Conservation (phyloP, 306 rosid species). For the Fragaria nilgerrensis region DNA sequence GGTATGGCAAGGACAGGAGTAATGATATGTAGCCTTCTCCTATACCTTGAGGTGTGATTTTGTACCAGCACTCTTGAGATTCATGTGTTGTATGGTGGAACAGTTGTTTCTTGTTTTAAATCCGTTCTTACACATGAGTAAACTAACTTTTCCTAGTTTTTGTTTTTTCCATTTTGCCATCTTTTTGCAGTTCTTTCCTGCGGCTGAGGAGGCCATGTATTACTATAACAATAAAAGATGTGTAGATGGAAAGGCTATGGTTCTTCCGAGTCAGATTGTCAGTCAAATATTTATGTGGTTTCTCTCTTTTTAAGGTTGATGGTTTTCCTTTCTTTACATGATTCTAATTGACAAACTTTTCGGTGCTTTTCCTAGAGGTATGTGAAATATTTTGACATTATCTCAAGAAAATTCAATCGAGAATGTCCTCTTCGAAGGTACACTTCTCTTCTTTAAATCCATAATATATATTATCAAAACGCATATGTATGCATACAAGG, state of each 20-base stretch:
- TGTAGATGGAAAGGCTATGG: constrained; percentile 83
- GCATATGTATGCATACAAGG: background rate
- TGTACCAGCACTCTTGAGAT: constrained; percentile 21
- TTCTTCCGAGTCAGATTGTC: constrained; percentile 93
- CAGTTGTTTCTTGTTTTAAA: constrained; percentile 2
- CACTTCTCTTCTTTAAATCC: background rate
- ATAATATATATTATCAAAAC: background rate
- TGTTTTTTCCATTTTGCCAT: background rate
- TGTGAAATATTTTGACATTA: constrained; percentile 74
- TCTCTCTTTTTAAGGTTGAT: constrained; percentile 12
- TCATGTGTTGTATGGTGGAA: background rate
- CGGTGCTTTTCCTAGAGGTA: constrained; percentile 59
- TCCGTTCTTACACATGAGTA: constrained; percentile 2
- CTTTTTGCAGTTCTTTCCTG: constrained; percentile 73
- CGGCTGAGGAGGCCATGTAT: constrained; percentile 75
- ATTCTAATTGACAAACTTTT: constrained; percentile 33
- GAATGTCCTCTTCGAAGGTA: constrained; percentile 81
- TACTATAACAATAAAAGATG: constrained; percentile 91
- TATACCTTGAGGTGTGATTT: constrained; percentile 69
- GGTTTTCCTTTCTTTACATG: constrained; percentile 18
- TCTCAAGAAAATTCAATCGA: constrained; percentile 62
- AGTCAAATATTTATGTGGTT: constrained; percentile 34
- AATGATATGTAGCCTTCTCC: constrained; percentile 92
- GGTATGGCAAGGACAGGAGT: constrained; percentile 97
- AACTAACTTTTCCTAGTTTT: constrained; percentile 4